These are phyloP conservation scores for Yamadazyma aaseri DNA, from an alignment of 1,139 yeast species.

Conservation along the genomic window DNA sequence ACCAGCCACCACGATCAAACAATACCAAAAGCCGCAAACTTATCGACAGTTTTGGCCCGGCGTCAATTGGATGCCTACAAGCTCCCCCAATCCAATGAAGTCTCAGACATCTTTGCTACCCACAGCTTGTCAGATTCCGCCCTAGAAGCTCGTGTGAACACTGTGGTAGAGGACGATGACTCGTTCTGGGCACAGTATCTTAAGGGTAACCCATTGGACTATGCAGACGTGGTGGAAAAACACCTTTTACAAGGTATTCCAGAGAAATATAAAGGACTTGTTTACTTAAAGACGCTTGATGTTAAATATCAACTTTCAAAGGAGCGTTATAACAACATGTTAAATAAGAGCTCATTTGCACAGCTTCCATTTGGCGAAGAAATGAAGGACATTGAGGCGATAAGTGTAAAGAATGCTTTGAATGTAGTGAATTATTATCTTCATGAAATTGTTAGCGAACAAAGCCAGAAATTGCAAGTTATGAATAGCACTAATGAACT, in stretches of 20 bases:
- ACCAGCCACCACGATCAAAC: too few relatives aligned
- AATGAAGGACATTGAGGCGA: constrained; percentile 7
- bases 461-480: constrained; percentile 12
- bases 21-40: too few relatives aligned
- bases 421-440: constrained; percentile 35
- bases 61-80: constrained; percentile 35
- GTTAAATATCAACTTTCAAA: constrained; percentile 31
- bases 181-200: constrained; percentile 8
- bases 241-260: constrained; percentile 37
- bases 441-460: constrained; percentile 21
- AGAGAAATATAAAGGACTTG: constrained; percentile 24
- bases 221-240: constrained; percentile 9
- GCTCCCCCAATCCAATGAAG: constrained; percentile 36
- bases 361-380: constrained; percentile 3
- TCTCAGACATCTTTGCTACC: constrained; percentile 29
- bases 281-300: constrained; percentile 35
- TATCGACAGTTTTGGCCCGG: constrained; percentile 27
- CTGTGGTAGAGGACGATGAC: background rate
- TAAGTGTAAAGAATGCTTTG: constrained; percentile 26
- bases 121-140: constrained; percentile 12
- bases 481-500: constrained; percentile 7
- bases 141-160: constrained; percentile 1
- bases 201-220: constrained; percentile 3
- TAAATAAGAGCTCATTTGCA: constrained; percentile 23
- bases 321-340: constrained; percentile 30